Conservation (phyloP, 106 monocot species). For the Allium fistulosum region DNA sequence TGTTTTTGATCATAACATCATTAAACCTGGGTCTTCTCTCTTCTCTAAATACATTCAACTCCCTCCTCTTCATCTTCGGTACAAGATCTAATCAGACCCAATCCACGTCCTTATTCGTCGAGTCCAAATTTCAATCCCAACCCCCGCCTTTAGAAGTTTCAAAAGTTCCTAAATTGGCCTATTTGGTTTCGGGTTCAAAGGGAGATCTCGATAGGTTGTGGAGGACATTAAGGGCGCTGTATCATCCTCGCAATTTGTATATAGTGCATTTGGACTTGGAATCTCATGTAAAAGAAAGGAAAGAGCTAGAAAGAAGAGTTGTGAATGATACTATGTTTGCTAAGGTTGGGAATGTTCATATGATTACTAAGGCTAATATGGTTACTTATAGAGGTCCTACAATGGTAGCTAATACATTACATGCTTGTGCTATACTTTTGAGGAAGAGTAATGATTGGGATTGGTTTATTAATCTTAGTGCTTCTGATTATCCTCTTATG, state of each 20-base stretch:
- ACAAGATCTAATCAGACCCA: not conserved
- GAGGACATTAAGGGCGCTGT: slow-evolving; percentile 41
- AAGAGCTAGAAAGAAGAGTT: slow-evolving; percentile 28
- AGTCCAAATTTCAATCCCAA: not conserved
- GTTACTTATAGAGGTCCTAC: slow-evolving; percentile 58
- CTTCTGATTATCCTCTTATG: slow-evolving; percentile 60
- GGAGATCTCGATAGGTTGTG: slow-evolving; percentile 47
- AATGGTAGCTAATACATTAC: slow-evolving; percentile 59
- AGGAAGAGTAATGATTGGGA: slow-evolving; percentile 42
- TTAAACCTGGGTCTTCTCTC: slow-evolving; percentile 27
- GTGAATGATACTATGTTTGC: slow-evolving; percentile 22
- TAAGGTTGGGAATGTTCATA: slow-evolving; percentile 36
- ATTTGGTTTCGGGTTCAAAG: slow-evolving; percentile 56
- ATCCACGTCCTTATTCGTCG: not conserved
- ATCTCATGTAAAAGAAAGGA: slow-evolving; percentile 27
- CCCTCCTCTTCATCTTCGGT: slow-evolving; percentile 2
- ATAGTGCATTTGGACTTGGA: slow-evolving; percentile 46
- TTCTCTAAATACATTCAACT: slow-evolving; percentile 14
- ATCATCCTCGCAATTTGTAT: slow-evolving; percentile 48
- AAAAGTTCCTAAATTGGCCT: slow-evolving; percentile 34
- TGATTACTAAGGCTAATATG: slow-evolving; percentile 49
- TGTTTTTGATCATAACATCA: slow-evolving; percentile 18
- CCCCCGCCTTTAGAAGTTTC: slow-evolving; percentile 4
- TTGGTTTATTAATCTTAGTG: slow-evolving; percentile 69
- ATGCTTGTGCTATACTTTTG: slow-evolving; percentile 55